A percentile compares a stretch with the other conserved stretches of the same genome.
phyloP scores from a whole-genome alignment of 208 protist species.

The Angomonas ambiguus region DNA sequence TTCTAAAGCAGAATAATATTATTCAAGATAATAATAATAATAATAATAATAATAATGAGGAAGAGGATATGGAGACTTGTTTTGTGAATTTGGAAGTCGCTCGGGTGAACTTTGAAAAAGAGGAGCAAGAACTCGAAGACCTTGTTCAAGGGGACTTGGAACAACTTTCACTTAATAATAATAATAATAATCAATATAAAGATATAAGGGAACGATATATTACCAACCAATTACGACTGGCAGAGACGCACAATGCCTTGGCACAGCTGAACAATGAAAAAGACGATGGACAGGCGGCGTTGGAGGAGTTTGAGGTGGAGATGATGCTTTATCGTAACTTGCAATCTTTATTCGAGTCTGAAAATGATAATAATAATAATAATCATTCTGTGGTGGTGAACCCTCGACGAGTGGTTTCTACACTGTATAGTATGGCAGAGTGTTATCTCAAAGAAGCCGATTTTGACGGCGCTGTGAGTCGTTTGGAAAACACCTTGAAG shows the following conservation, averaged over 20 bases:
- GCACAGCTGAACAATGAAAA: conserved; percentile 74
- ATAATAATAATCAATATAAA: neutral
- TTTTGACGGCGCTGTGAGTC: conserved; percentile 78
- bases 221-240: conserved; percentile 17
- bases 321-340: conserved; percentile 73
- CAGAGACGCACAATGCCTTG: conserved; percentile 82
- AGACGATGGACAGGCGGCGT: conserved; percentile 70
- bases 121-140: conserved; percentile 35
- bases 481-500: conserved; percentile 47
- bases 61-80: conserved; percentile 77
- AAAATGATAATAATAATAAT: conserved; percentile 7
- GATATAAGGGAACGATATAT: neutral
- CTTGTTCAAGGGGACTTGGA: neutral
- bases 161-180: no score
- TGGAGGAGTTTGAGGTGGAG: conserved; percentile 81
- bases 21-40: neutral
- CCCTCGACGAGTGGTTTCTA: conserved; percentile 45
- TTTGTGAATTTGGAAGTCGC: conserved; percentile 85
- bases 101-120: conserved; percentile 72
- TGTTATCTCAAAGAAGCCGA: conserved; percentile 83
- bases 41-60: conserved; percentile 19
- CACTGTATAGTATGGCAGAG: conserved; percentile 75
- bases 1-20: neutral
- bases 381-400: conserved; percentile 20
- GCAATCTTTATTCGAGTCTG: conserved; percentile 25